Base-by-base conservation (phyloP, 2,329 filamentous ascomycete genomes). In the Cadophora malorum region DNA sequence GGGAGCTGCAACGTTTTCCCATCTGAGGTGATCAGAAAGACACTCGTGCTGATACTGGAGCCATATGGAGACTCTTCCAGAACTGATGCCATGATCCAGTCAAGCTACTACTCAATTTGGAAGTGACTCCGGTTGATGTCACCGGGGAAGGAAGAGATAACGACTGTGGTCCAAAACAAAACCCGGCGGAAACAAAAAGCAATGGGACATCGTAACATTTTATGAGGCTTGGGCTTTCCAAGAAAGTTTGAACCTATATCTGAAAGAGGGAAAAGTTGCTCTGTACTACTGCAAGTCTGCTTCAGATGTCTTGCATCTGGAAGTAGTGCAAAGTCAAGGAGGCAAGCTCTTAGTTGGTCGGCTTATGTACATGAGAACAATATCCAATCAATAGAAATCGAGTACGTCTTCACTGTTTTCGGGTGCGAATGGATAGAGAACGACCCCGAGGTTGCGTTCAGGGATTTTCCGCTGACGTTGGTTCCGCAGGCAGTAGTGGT, bases 1-100 rank as follows among this genome's bases (percentile, higher is more conserved):
- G 78, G 78, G 14, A 79, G 73, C 28, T 71, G 75, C 33, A 79
- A 69, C 14, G 75, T 73, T 25, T 72, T 65, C 33, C 78, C 78
- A 60, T 76, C 74, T 5, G 75, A 74, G 7, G 76, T 74, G 67
- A 79, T 78, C 38, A 79, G 73, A 63, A 73, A 79, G 28, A 79
- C 70, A 55, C 76, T 72, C 16, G 52, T 55, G 16, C 52, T 55
- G 16, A 55, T 55, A 8, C 52, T 55, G 25, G 52, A 19, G 28
- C 52, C 52, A 55, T 33, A 55, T 3, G 23, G 16, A 19, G 52
- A 19, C 12, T 33, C 52, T 55, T 55, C 52, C 23, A 53, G 8
- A 28, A 31, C 12, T 55, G 16, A 33, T 19, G 28, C 19, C 52
- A 55, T 55, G 52, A 33, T 55, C 16, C 28, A 31, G 28, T 55